Evolutionary conservation across 2,329 filamentous ascomycete genomes (phyloP).

Genomic region (Arthrinium puccinioides): DNA sequence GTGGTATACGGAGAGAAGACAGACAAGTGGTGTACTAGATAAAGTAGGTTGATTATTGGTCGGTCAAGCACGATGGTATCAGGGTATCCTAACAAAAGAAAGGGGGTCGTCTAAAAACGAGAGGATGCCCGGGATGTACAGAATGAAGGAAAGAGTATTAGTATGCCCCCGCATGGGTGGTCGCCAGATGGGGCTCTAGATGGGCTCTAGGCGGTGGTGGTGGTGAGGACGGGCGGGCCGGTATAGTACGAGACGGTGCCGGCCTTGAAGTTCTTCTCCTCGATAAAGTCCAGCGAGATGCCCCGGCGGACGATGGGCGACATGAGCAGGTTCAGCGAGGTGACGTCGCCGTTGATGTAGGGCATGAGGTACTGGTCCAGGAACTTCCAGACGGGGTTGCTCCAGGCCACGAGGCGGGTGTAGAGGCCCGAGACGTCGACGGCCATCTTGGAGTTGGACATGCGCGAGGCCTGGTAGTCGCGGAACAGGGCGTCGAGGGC

Average conservation of each 20-base stretch:
- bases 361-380: conserved; percentile 8
- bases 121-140: no score
- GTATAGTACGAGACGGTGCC: conserved; percentile 5
- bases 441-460: conserved; percentile 12
- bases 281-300: conserved; percentile 6
- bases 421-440: conserved; percentile 11
- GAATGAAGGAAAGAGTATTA: no score
- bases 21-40: no score
- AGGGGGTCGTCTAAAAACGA: no score
- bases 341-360: conserved; percentile 7
- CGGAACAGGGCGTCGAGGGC: conserved; percentile 13
- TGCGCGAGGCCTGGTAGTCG: conserved; percentile 13
- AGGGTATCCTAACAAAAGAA: no score
- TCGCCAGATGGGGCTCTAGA: no score
- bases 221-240: not conserved
- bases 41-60: no score
- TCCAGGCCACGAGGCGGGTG: conserved; percentile 8
- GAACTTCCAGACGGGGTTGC: conserved; percentile 9
- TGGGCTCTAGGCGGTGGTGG: no score
- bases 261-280: conserved; percentile 6
- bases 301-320: conserved; percentile 7
- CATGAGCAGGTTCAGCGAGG: conserved; percentile 6
- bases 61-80: no score
- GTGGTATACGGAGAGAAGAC: no score
- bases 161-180: no score